These are phyloP conservation scores for Nepenthes mirabilis DNA, from an alignment of 148 eudicot species.

Conservation along the genomic window DNA sequence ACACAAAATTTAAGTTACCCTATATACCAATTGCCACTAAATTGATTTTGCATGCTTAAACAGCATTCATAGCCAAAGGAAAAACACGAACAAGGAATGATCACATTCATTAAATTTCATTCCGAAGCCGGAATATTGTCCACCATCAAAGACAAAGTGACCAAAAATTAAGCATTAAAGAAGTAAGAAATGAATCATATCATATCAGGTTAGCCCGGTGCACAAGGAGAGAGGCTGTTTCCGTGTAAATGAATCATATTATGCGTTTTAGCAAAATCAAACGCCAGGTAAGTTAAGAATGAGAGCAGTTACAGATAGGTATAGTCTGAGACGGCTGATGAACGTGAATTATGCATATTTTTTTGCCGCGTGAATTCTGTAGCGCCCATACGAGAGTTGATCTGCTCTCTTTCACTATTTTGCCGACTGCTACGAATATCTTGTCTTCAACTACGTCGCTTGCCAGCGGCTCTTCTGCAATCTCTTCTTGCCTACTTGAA, in stretches of 20 bases:
- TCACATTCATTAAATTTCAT: too few species aligned
- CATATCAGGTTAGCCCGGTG: too few species aligned
- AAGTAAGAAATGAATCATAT: too few species aligned
- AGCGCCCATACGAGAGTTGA: slow-evolving; percentile 26
- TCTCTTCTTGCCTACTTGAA: slow-evolving; percentile 13
- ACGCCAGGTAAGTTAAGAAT: neutral
- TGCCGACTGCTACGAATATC: slow-evolving; percentile 34
- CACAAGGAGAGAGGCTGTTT: too few species aligned
- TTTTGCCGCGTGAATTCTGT: slow-evolving; percentile 25
- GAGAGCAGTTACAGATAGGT: slow-evolving; percentile 24
- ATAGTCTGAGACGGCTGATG: slow-evolving; percentile 31
- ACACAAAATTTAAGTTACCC: too few species aligned
- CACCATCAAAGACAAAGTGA: too few species aligned
- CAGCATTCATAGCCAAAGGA: too few species aligned
- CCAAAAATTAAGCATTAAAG: too few species aligned
- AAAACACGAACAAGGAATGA: too few species aligned
- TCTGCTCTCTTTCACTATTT: slow-evolving; percentile 21
- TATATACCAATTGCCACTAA: too few species aligned
- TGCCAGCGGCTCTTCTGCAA: slow-evolving; percentile 15
- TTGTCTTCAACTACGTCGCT: slow-evolving; percentile 18
- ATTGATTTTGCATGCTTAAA: too few species aligned
- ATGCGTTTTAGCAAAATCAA: neutral
- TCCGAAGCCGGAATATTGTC: too few species aligned
- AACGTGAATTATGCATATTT: slow-evolving; percentile 27
- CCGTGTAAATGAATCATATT: neutral